Conservation (phyloP, 305 asterid genomes). For the Fraxinus velutina region DNA sequence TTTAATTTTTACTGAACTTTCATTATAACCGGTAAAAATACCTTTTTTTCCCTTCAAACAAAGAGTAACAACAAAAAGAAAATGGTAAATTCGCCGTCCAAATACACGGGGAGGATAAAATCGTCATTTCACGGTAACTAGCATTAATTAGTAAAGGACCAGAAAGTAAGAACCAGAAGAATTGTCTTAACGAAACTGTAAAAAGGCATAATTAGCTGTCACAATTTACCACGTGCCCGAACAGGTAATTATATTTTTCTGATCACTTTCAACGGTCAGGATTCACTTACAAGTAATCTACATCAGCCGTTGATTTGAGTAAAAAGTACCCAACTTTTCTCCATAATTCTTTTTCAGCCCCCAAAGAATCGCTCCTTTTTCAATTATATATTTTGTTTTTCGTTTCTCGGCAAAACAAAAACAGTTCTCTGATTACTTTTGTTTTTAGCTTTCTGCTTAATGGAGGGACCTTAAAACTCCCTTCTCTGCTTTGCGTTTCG, state of each 20-base stretch:
- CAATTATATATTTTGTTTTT: neutral
- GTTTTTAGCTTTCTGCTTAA: constrained; percentile 40
- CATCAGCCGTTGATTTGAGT: constrained; percentile 36
- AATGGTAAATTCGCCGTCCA: neutral
- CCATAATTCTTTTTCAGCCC: constrained; percentile 27
- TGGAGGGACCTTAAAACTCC: constrained; percentile 63
- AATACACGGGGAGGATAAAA: neutral
- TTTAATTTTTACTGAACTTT: neutral
- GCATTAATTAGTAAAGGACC: neutral
- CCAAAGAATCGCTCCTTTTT: constrained; percentile 13
- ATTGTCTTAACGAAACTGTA: constrained; percentile 21
- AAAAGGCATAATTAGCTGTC: constrained; percentile 49
- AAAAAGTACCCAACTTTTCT: constrained; percentile 6
- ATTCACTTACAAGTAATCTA: constrained; percentile 8
- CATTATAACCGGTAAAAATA: neutral
- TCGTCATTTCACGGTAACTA: neutral
- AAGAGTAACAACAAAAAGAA: neutral
- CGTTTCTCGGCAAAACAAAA: constrained; percentile 21
- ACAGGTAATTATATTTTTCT: constrained; percentile 19
- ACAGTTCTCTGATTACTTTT: constrained; percentile 27
- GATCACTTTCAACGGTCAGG: constrained; percentile 28
- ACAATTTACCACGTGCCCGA: constrained; percentile 38
- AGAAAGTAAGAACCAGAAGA: neutral
- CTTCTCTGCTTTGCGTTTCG: constrained; percentile 33
- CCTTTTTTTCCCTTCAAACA: neutral